Evolutionary conservation across 345 rosid species (phyloP), one percentile per base, ranked within the genome.

Genomic region (Melaleuca quinquenervia): DNA sequence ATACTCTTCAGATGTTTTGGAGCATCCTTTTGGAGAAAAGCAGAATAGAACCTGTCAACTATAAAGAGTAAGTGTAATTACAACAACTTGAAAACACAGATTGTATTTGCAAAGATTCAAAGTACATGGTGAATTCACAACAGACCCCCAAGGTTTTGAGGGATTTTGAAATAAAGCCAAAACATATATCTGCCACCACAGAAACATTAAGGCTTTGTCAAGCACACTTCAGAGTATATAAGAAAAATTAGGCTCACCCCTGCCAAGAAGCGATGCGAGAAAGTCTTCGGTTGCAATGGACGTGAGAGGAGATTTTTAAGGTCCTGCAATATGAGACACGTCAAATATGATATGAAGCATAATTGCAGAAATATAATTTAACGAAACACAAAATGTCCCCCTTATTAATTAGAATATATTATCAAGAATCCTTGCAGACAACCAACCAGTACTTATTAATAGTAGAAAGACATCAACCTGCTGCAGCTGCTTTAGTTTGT

Each of bases 261-360:
- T 7, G 99, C 96, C 89, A 93, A 94, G 91, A 92, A 97, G 82
- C 95, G 95, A 89, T 90, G 94, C 49, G 99, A 97, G 91, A 97
- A 95, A 85, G 95, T 88, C 82, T 91, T 95, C 32, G 98, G 98
- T 87, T 93, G 96, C 92, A 97, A 89, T 13, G 98, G 98, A 58
- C 85, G 90, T 85, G 98, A 93, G 90, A 97, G 92, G 32, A 91
- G 86, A 29, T 83, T 60, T 87, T 89, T 92, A 83, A 97, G 98
- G 87, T 96, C 98, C 99, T 96, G 95, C 85, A 88, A 54, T 87
- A 84, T 83, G 56, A 90, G 86, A 90, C 54, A 52, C 13, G 87
- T 32, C 50, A 56, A 24, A 26, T 51, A 51, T 52, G 45, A 41
- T 50, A 75, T 1, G 55, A 41, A n/a, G 84, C 87, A 32, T 78